Percentiles rank a stretch among this genome's conserved stretches.
These are phyloP conservation scores for Psidium guajava DNA, from an alignment of 345 rosid genomes.

Conservation along the genomic window DNA sequence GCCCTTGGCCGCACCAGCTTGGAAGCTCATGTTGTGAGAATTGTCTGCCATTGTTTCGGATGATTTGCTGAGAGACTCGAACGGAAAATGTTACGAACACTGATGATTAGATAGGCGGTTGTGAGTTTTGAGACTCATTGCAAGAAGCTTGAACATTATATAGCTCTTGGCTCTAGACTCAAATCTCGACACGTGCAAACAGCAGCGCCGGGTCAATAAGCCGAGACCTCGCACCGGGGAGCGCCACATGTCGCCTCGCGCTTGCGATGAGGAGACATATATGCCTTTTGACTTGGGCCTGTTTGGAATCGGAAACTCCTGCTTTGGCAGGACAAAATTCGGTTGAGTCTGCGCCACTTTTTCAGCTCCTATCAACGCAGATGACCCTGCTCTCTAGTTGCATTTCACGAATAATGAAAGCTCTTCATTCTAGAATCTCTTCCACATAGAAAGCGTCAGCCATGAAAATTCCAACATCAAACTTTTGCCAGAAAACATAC, in stretches of 20 bases:
- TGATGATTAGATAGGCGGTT: not conserved
- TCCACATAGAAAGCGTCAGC: not conserved
- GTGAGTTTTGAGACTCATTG: not conserved
- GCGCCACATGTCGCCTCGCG: not conserved
- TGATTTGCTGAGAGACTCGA: not conserved
- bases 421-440: not conserved
- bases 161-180: not conserved
- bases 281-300: not conserved
- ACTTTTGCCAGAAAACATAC: not conserved
- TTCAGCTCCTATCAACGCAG: not conserved
- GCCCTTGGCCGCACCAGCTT: conserved; percentile 49
- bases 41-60: not conserved
- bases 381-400: not conserved
- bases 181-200: not conserved
- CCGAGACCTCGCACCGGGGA: not conserved
- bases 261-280: not conserved
- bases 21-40: conserved; percentile 22
- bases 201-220: not conserved
- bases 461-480: not conserved
- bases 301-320: not conserved
- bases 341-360: not conserved
- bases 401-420: not conserved
- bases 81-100: not conserved
- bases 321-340: not conserved
- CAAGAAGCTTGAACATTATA: not conserved